These are phyloP conservation scores for Tetratostichococcus sp. DNA, from an alignment of 139 green algal species.

Conservation along the genomic window DNA sequence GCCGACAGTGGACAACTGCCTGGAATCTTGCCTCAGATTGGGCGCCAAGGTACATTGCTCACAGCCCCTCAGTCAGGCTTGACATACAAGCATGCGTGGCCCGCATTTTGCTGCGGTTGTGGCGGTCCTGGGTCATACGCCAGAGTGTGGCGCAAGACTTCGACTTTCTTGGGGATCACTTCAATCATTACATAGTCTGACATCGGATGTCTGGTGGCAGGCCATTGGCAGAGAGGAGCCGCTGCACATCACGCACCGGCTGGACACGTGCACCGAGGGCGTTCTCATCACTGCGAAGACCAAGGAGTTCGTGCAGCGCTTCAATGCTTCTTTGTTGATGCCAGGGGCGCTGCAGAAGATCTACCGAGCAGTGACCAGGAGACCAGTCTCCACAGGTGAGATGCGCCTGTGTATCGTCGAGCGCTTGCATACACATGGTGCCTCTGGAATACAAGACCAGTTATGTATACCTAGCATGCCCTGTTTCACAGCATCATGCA, in stretches of 20 bases:
- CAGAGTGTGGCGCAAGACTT: background rate
- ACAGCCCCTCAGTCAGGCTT: background rate
- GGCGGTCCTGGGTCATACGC: background rate
- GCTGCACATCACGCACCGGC: constrained; percentile 51
- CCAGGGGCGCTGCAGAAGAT: constrained; percentile 21
- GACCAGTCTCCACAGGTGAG: background rate
- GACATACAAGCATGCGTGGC: background rate
- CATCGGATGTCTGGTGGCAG: constrained; percentile 9
- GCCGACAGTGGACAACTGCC: constrained; percentile 44
- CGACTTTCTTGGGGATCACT: background rate
- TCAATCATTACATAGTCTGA: background rate
- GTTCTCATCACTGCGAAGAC: constrained; percentile 60
- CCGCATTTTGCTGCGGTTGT: background rate
- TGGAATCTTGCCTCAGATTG: constrained; percentile 29
- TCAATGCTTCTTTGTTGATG: constrained; percentile 44
- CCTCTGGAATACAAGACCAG: no score
- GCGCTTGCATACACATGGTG: no score
- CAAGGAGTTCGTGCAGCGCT: constrained; percentile 43
- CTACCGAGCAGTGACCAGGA: constrained; percentile 28
- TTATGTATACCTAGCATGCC: no score
- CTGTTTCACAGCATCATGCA: no score
- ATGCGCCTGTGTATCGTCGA: background rate
- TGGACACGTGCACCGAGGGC: constrained; percentile 75
- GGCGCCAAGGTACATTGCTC: constrained; percentile 5
- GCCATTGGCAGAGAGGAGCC: constrained; percentile 24